Conservation (phyloP, 371 early-diverging fungal species). For the Mucor sp. region DNA sequence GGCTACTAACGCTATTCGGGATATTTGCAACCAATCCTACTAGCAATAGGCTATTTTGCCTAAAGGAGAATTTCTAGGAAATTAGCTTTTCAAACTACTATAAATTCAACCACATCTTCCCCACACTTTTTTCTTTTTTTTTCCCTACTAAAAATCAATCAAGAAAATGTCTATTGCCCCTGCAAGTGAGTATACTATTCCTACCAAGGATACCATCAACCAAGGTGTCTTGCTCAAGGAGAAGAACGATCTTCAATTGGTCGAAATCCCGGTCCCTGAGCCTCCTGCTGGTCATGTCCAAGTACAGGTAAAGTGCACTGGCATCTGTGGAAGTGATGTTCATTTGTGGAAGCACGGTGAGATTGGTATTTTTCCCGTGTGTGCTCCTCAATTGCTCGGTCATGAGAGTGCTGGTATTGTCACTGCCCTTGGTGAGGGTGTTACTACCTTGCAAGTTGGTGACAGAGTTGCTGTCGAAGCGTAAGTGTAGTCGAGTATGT, state of each 20-base stretch:
- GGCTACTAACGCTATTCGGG: neutral
- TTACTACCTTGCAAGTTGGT: constrained; percentile 45
- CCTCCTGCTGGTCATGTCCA: constrained; percentile 38
- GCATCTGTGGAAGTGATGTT: constrained; percentile 48
- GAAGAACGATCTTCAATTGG: constrained; percentile 39
- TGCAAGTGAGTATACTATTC: constrained; percentile 20
- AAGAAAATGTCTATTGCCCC: constrained; percentile 19
- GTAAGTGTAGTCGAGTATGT: constrained; percentile 21
- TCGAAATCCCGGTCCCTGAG: constrained; percentile 41
- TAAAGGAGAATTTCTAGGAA: neutral
- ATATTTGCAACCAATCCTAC: neutral
- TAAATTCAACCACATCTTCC: neutral
- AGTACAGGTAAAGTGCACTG: constrained; percentile 43
- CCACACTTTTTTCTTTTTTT: constrained; percentile 2
- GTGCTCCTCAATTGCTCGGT: constrained; percentile 35
- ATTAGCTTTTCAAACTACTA: neutral
- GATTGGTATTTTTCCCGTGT: constrained; percentile 49
- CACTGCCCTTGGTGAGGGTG: constrained; percentile 34
- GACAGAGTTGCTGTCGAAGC: constrained; percentile 52
- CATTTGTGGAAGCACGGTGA: constrained; percentile 50
- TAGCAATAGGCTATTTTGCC: neutral
- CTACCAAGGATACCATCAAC: constrained; percentile 28
- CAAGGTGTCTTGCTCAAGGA: constrained; percentile 38
- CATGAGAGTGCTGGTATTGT: constrained; percentile 44
- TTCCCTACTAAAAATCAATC: neutral